These are phyloP conservation scores for Suillus clintonianus DNA, from an alignment of 768 basidiomycete genomes.

Conservation along the genomic window DNA sequence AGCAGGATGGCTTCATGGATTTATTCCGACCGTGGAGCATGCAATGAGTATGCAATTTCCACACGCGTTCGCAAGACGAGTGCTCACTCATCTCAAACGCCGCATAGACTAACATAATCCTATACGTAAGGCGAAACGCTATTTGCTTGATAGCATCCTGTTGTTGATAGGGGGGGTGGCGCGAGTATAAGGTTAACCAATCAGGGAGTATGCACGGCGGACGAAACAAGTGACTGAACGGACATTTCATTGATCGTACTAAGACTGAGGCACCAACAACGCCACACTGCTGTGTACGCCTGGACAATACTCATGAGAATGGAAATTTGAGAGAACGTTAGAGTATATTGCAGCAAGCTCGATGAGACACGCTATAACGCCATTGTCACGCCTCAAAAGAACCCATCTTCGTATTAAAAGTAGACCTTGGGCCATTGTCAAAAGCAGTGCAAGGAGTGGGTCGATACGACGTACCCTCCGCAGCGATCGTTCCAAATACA, in stretches of 20 bases:
- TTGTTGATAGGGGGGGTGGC: conserved; percentile 3
- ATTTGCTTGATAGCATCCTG: neutral
- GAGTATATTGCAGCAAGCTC: conserved; percentile 1
- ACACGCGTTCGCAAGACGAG: neutral
- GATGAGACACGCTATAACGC: neutral
- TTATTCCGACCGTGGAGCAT: neutral
- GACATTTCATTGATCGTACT: conserved; percentile 6
- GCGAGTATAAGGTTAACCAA: neutral
- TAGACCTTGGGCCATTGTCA: neutral
- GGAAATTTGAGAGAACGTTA: neutral
- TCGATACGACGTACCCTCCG: neutral
- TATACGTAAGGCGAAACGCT: conserved; percentile 28
- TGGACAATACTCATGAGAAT: neutral
- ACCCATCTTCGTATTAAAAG: conserved; percentile 5
- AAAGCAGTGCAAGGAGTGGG: neutral
- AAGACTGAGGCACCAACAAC: neutral
- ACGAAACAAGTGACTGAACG: neutral
- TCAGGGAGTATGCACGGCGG: neutral
- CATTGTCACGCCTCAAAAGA: neutral
- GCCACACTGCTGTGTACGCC: conserved; percentile 1
- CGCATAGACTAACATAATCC: conserved; percentile 26
- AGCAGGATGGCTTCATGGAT: neutral
- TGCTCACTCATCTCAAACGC: conserved; percentile 5
- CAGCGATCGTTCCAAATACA: neutral
- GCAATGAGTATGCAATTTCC: neutral